phyloP scores from a whole-genome alignment of 2,329 filamentous ascomycete species.

The Cryphonectria parasitica region DNA sequence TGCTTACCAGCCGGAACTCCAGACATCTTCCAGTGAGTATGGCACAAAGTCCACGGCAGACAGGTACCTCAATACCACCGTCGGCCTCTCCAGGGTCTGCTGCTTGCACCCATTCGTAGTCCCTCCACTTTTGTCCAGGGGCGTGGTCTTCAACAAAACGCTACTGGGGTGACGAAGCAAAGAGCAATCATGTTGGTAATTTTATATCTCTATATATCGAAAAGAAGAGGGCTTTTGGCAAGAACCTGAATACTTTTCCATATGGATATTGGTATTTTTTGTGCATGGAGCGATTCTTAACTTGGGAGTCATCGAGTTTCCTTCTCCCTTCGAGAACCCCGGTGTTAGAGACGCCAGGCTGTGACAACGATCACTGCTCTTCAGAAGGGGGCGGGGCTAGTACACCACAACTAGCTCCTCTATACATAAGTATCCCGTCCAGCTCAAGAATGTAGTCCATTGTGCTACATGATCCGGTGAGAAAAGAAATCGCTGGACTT shows the following conservation, averaged over 20 bases:
- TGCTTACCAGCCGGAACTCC: background rate
- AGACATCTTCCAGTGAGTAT: too few species aligned
- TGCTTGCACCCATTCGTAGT: too few species aligned
- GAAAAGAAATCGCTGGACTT: background rate
- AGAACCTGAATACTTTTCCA: fast-evolving
- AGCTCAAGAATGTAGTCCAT: background rate
- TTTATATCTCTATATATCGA: background rate
- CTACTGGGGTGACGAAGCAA: background rate
- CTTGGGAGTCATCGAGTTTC: background rate
- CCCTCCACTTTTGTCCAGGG: too few species aligned
- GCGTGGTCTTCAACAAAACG: background rate
- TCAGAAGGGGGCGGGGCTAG: background rate
- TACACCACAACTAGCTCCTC: background rate
- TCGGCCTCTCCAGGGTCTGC: too few species aligned
- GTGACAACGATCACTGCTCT: background rate
- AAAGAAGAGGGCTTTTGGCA: background rate
- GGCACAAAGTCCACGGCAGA: too few species aligned
- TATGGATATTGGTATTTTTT: background rate
- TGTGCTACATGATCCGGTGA: background rate
- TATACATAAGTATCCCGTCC: background rate
- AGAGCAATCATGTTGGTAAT: background rate
- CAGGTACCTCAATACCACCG: too few species aligned
- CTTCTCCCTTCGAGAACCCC: background rate
- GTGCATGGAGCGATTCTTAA: background rate
- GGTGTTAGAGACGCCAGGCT: background rate